Percentiles rank a stretch among this genome's conserved stretches.
These are phyloP conservation scores for Aspergillus steynii DNA, from an alignment of 495 filamentous ascomycete genomes.

Conservation along the genomic window DNA sequence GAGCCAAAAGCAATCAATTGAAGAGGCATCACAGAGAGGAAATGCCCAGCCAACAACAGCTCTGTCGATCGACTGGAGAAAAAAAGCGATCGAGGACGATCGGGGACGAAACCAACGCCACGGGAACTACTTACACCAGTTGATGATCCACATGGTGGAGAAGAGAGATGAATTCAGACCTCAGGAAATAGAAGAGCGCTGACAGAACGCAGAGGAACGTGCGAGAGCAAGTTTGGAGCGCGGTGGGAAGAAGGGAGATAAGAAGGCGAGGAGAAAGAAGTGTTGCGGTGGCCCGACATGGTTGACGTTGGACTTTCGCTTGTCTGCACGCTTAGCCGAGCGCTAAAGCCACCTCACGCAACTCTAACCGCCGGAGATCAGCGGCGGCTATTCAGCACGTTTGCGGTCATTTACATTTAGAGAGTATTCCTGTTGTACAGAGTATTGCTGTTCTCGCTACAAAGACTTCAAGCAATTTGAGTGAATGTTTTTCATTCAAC, in stretches of 20 bases:
- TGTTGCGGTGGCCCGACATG: constrained; percentile 21
- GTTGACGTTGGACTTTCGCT: constrained; percentile 24
- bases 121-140: constrained; percentile 77
- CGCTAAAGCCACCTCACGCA: constrained; percentile 12
- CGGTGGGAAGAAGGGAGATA: constrained; percentile 11
- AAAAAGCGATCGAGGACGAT: background rate
- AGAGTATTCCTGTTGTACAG: no score
- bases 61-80: constrained; percentile 2
- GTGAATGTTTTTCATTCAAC: background rate
- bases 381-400: background rate
- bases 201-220: constrained; percentile 6
- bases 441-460: no score
- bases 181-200: constrained; percentile 7
- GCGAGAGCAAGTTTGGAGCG: constrained; percentile 9
- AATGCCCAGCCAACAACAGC: background rate
- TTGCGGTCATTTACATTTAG: no score
- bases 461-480: background rate
- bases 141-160: constrained; percentile 85
- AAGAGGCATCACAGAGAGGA: background rate
- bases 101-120: constrained; percentile 7
- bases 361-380: constrained; percentile 1
- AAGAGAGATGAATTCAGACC: constrained; percentile 15
- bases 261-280: constrained; percentile 35
- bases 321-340: constrained; percentile 21
- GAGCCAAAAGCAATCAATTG: background rate